phyloP scores from a whole-genome alignment of 1,284 basidiomycete genomes.

The Sporisorium scitamineum region DNA sequence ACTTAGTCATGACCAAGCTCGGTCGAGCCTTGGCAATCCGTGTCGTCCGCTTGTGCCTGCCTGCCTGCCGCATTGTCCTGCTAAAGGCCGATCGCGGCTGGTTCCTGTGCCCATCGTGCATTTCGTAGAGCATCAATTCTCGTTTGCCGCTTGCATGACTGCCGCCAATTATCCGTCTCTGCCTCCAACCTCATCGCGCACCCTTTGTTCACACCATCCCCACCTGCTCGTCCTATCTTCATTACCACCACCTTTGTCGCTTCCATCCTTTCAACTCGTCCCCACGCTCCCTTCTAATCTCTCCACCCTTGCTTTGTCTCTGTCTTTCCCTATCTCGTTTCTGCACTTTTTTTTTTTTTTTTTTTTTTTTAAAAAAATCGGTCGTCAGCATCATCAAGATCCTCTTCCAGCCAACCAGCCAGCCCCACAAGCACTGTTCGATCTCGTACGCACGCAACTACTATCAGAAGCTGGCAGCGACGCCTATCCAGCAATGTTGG shows the following conservation, averaged over 20 bases:
- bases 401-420: neutral
- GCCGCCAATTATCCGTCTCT: neutral
- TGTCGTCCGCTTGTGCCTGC: too few relatives aligned
- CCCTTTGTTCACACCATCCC: neutral
- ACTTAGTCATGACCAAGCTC: neutral
- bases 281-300: constrained; percentile 8
- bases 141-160: neutral
- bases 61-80: too few relatives aligned
- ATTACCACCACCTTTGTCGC: constrained; percentile 1
- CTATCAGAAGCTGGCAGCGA: neutral
- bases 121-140: too few relatives aligned
- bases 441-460: neutral
- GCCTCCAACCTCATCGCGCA: neutral
- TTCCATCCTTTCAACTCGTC: constrained; percentile 4
- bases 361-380: neutral
- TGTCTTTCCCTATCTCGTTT: neutral
- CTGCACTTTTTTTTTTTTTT: neutral
- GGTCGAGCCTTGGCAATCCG: constrained; percentile 12
- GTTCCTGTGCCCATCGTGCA: neutral
- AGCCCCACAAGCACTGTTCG: too few relatives aligned
- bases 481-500: constrained; percentile 13
- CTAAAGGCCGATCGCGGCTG: too few relatives aligned
- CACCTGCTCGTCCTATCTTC: neutral
- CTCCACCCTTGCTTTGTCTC: constrained; percentile 8
- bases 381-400: neutral